Evolutionary conservation across 176 grass and related monocot genomes (phyloP), one percentile per base, ranked within the genome.

Genomic region (Aegilops speltoides): DNA sequence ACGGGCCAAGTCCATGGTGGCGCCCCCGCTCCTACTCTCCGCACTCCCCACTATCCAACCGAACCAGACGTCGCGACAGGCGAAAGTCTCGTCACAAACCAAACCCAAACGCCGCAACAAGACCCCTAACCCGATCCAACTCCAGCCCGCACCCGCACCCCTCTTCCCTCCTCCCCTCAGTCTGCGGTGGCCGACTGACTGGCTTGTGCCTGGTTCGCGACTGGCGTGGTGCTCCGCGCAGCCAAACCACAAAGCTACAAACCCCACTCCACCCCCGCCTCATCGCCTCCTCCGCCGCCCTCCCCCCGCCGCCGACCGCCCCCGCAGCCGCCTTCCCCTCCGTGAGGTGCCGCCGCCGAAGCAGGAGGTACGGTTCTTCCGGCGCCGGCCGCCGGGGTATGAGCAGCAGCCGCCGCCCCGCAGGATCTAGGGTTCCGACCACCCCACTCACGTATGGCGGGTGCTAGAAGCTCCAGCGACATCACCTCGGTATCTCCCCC

Each of bases 361-460:
- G 64, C 43, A 79, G 82, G 31, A 84, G 85, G 57, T 80, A 90
- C 92, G 89, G 94, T 97, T 52, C 4, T 76, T 92, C 81, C 76
- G 89, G 92, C 84, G 89, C 93, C 66, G 73, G 67, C 78, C 85
- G 85, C 85, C 86, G 86, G 81, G 91, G 87, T 69, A 95, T 95
- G 94, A 95, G 87, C 91, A 95, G 87, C 91, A 54, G 84, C 81
- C 81, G 87, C 83, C 89, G 82, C 81, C 73, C 85, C 83, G 94
- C 91, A 89, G 87, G 94, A 93, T 99, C 95, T 99, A 87, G 89
- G 97, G 92, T 99, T 94, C 75, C 76, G 94, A 93, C 82, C 73
- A 89, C 60, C 81, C 93, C 87, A 81, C 95, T 92, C 90, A 91
- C 97, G 94, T 91, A 99, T 99, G 97, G 97, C 94, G 97, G 90